Evolutionary conservation across 1,284 basidiomycete species (phyloP), one percentile per base, ranked within the genome.

Genomic region (Athelia sp.): DNA sequence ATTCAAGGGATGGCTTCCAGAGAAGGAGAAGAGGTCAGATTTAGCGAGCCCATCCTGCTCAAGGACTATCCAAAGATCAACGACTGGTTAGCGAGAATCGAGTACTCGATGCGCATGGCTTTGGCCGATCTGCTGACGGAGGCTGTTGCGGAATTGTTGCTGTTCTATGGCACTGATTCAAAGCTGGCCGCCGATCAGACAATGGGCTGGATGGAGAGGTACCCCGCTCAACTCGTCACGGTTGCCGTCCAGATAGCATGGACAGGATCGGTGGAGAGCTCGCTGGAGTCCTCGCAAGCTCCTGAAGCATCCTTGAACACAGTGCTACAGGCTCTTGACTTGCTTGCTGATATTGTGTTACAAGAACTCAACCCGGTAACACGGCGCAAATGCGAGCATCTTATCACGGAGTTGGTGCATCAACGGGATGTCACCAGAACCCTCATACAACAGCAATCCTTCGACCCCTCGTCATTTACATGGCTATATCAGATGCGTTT

Each of bases 401-500:
- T 99, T 57, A 98, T 99, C 71, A 99, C 96, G 1, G 97, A 99
- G 68, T 83, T 99, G 3, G 97, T 99, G 10, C 97, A 99, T 65
- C 94, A 99, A 66, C 82, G 96, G 56, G 96, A 99, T 67, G 94
- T 98, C 38, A 88, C 88, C 38, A 88, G 96, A 15, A 71, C 80
- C 10, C 83, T 99, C 48, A 79, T 92, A 47, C 75, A 82, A 49
- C 79, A 87, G 57, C 69, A 74, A n/a, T 78, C 90, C 10, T 55
- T 70, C 1, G 84, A 88, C 53, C 70, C 80, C 51, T 84, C 82
- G 56, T 79, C 81, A 50, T 99, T 99, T 66, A 81, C 83, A 4
- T 99, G 97, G 97, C 74, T 98, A 10, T 97, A 93, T 58, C 95
- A 99, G 65, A 98, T 99, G 96, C 90, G 97, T 8, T 99, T 95